A percentile compares a stretch with the other conserved stretches of the same genome.
phyloP scores from a whole-genome alignment of 352 stramenopile genomes.

The Pythium dissimile region DNA sequence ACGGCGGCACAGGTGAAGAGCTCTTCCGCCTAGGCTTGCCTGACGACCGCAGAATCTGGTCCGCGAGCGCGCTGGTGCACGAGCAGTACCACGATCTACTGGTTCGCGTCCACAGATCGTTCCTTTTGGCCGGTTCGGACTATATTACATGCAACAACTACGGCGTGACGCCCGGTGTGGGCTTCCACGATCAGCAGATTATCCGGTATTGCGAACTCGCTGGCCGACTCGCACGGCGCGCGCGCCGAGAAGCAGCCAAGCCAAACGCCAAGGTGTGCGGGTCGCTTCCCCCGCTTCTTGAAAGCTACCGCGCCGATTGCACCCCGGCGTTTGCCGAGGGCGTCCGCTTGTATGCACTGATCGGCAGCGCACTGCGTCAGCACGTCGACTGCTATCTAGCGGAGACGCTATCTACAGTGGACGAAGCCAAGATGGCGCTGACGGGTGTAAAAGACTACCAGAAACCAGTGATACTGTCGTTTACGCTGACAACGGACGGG shows the following conservation, averaged over 20 bases:
- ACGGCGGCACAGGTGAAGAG: conserved; percentile 90
- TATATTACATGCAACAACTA: conserved; percentile 92
- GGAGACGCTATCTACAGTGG: conserved; percentile 86
- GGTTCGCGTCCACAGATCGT: conserved; percentile 77
- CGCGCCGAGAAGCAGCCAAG: conserved; percentile 3
- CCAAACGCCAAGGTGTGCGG: conserved; percentile 56
- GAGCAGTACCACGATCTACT: conserved; percentile 66
- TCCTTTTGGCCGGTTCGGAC: conserved; percentile 69
- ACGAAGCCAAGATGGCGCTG: conserved; percentile 83
- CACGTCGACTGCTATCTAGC: conserved; percentile 81
- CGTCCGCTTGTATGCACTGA: conserved; percentile 64
- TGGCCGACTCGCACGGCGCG: conserved; percentile 44
- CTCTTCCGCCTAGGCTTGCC: conserved; percentile 77
- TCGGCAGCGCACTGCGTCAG: conserved; percentile 54
- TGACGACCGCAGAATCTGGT: conserved; percentile 89
- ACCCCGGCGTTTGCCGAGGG: conserved; percentile 66
- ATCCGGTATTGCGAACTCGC: conserved; percentile 39
- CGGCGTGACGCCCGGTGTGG: conserved; percentile 81
- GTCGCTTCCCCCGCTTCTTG: conserved; percentile 82
- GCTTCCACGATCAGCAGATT: conserved; percentile 78
- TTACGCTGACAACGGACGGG: conserved; percentile 67
- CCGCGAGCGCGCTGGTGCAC: conserved; percentile 71
- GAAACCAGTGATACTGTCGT: conserved; percentile 77
- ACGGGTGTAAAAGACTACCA: conserved; percentile 46
- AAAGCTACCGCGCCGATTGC: conserved; percentile 86